Conservation (phyloP, 768 basidiomycete species). For the Ramaria sp. region DNA sequence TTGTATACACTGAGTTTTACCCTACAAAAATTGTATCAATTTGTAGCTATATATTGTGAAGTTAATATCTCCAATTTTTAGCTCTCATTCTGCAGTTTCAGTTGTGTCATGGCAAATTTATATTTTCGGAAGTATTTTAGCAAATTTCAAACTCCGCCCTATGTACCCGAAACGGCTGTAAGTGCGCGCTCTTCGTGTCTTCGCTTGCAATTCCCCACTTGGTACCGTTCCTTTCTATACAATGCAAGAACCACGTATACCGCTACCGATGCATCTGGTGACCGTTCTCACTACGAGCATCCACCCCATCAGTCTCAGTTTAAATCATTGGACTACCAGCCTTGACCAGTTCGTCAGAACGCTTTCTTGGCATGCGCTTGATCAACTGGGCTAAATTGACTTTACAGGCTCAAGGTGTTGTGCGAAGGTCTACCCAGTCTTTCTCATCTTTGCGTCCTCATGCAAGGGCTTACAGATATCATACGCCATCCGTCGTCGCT, state of each 20-base stretch:
- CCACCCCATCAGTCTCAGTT: slow-evolving; percentile 2
- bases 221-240: no score
- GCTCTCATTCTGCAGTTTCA: no score
- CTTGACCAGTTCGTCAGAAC: not conserved
- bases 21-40: no score
- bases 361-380: not conserved
- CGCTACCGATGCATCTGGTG: not conserved
- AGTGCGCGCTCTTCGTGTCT: no score
- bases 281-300: not conserved
- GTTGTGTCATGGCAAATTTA: no score
- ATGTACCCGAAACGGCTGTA: no score
- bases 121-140: no score
- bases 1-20: no score
- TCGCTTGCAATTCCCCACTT: not conserved
- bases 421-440: not conserved
- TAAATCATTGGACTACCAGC: not conserved
- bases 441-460: slow-evolving; percentile 1
- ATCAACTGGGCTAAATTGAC: not conserved
- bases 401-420: not conserved
- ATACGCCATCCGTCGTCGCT: not conserved
- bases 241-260: not conserved
- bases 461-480: not conserved
- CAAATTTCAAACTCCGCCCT: no score
- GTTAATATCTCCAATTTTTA: no score
- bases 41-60: no score